These are phyloP conservation scores for Calonectria leucothoes DNA, from an alignment of 2,329 filamentous ascomycete species.

Conservation along the genomic window DNA sequence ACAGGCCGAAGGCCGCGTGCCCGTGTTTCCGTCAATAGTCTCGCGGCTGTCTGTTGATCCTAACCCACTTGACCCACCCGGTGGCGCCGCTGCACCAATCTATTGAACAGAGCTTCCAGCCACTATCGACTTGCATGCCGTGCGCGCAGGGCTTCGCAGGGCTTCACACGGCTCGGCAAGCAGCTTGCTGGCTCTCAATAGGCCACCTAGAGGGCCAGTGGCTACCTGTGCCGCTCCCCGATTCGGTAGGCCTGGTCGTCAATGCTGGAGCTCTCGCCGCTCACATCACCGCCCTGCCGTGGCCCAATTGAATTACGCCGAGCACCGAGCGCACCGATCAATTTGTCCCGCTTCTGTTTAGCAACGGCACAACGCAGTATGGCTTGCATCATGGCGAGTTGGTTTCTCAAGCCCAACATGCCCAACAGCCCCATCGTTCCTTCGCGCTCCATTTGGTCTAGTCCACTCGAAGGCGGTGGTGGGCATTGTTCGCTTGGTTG, in stretches of 20 bases:
- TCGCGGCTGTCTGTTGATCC: neutral
- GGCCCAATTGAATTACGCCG: neutral
- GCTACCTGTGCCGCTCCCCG: neutral
- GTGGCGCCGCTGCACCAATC: neutral
- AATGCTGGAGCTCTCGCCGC: neutral
- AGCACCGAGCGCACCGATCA: slow-evolving; percentile 1
- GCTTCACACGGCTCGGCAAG: neutral
- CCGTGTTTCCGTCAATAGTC: slow-evolving; percentile 10
- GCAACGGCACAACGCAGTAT: neutral
- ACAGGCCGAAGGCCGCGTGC: slow-evolving; percentile 8
- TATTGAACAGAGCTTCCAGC: neutral
- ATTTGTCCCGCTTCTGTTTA: neutral
- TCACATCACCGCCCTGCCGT: neutral
- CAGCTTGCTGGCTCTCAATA: neutral
- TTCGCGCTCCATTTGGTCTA: neutral
- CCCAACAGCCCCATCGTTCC: neutral
- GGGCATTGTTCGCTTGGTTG: neutral
- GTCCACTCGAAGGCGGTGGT: neutral
- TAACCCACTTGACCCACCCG: neutral
- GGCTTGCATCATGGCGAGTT: neutral
- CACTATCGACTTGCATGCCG: neutral
- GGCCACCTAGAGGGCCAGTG: neutral
- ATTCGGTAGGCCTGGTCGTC: neutral
- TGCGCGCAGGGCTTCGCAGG: neutral
- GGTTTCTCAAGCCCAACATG: slow-evolving; percentile 1